Conservation (phyloP, 306 rosid genomes). For the Malus sylvestris region DNA sequence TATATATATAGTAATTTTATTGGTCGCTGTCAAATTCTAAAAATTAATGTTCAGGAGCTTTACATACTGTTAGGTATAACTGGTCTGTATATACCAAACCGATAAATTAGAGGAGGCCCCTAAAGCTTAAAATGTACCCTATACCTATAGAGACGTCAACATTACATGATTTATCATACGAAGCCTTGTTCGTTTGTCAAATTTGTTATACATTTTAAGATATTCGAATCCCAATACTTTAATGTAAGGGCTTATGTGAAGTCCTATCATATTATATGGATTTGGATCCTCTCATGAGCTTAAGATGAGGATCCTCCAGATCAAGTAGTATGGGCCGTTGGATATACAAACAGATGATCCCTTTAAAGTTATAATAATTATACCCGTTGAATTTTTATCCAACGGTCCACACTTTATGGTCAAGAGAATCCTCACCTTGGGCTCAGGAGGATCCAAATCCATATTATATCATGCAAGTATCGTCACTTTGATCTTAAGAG, state of each 20-base stretch:
- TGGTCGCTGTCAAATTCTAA: background rate
- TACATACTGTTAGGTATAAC: background rate
- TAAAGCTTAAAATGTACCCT: background rate
- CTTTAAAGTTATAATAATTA: no score
- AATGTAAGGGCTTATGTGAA: no score
- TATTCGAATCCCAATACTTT: background rate
- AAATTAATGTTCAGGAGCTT: background rate
- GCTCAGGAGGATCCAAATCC: no score
- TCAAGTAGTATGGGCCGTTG: no score
- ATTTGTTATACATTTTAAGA: background rate
- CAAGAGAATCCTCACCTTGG: no score
- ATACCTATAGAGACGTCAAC: background rate
- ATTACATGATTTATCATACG: background rate
- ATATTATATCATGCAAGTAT: background rate
- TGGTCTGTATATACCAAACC: background rate
- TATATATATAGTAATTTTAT: background rate
- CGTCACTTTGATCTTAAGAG: background rate
- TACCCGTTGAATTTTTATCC: no score
- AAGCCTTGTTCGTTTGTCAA: background rate
- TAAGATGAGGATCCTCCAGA: no score
- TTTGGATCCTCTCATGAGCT: no score
- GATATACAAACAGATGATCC: no score
- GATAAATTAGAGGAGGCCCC: background rate
- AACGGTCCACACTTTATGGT: no score
- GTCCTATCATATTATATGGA: no score